Conservation (phyloP, 1,284 basidiomycete species). For the Ganoderma multipileum region DNA sequence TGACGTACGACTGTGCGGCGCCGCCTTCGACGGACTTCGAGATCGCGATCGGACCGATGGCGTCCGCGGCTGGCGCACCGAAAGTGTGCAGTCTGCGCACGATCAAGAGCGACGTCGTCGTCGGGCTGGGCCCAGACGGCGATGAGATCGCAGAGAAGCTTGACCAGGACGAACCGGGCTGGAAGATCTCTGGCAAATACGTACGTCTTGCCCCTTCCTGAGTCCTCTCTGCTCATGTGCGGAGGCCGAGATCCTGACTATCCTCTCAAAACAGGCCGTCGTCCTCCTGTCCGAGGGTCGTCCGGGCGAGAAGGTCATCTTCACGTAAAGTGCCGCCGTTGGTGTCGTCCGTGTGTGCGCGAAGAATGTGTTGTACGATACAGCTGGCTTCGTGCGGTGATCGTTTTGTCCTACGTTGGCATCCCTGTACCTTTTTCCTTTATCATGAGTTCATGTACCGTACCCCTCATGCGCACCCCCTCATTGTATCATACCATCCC, state of each 20-base stretch:
- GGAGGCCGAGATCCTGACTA: neutral
- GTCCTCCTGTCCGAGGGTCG: slow-evolving; percentile 87
- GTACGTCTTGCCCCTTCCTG: slow-evolving; percentile 52
- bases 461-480: slow-evolving; percentile 6
- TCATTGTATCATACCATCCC: slow-evolving; percentile 12
- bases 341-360: neutral
- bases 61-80: slow-evolving; percentile 88
- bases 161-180: slow-evolving; percentile 90
- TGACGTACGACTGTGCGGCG: slow-evolving; percentile 94
- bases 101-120: slow-evolving; percentile 88
- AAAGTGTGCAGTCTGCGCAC: slow-evolving; percentile 87
- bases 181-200: slow-evolving; percentile 98
- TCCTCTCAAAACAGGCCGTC: slow-evolving; percentile 63
- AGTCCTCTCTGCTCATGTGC: neutral
- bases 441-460: neutral
- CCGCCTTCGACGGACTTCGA: slow-evolving; percentile 92
- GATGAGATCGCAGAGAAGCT: slow-evolving; percentile 81
- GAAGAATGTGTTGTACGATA: slow-evolving; percentile 7
- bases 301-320: slow-evolving; percentile 81
- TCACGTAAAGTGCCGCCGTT: slow-evolving; percentile 51
- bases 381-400: neutral
- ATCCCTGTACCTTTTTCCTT: neutral
- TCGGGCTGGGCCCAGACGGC: slow-evolving; percentile 71
- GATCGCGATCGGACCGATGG: slow-evolving; percentile 93
- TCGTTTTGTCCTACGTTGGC: neutral